phyloP scores from a whole-genome alignment of 2,329 filamentous ascomycete species.

The Periconia digitata region DNA sequence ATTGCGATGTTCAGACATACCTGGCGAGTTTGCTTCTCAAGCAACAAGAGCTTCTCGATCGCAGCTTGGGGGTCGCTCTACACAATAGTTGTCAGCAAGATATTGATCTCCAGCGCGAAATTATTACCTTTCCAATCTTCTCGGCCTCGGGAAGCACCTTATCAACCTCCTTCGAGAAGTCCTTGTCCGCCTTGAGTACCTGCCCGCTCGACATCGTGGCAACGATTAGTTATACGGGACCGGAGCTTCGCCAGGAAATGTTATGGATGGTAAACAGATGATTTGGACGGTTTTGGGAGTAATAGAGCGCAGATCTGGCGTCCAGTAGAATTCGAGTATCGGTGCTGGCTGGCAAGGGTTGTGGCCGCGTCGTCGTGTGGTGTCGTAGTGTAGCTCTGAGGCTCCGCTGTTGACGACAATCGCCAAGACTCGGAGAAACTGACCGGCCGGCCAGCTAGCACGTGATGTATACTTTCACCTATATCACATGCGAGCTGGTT shows the following conservation, averaged over 20 bases:
- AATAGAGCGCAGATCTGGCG: too few species aligned
- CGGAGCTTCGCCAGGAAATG: not conserved
- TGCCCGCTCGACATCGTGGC: constrained; percentile 74
- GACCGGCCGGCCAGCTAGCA: not conserved
- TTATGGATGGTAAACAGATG: not conserved
- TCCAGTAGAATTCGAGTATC: too few species aligned
- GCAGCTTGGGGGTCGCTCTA: constrained; percentile 79
- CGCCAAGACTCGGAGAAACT: constrained; percentile 3
- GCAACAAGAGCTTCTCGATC: constrained; percentile 85
- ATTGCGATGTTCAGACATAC: constrained; percentile 50
- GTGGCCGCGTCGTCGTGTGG: not conserved
- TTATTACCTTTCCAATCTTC: constrained; percentile 76
- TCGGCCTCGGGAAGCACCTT: constrained; percentile 87
- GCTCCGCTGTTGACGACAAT: constrained; percentile 5
- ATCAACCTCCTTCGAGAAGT: constrained; percentile 96
- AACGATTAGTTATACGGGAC: constrained; percentile 16
- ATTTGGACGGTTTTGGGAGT: not conserved
- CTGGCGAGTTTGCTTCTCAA: constrained; percentile 98
- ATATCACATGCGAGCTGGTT: too few species aligned
- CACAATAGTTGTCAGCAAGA: constrained; percentile 19
- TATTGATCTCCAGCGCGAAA: not conserved
- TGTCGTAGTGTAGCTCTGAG: constrained; percentile 2
- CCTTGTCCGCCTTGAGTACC: constrained; percentile 91
- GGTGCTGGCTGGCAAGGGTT: too few species aligned
- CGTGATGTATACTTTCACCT: not conserved